Evolutionary conservation across 2,329 filamentous ascomycete genomes (phyloP), one percentile per base, ranked within the genome.

Genomic region (Aspergillus sp.): DNA sequence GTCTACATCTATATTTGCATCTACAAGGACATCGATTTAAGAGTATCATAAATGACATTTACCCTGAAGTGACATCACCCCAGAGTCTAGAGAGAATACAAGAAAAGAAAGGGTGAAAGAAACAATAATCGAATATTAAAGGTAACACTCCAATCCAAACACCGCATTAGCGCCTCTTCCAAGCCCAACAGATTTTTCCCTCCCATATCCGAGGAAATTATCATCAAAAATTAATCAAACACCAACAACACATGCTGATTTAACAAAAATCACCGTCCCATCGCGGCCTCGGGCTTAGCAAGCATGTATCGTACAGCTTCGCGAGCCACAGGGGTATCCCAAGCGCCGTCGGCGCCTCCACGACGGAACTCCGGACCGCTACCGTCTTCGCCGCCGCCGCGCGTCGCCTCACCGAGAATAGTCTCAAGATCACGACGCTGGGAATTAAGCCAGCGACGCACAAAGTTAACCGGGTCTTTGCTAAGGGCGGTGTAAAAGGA

Each of bases 361-460:
- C 75, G 76, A 46, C 75, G 73, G 63, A 79, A 81, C 64, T 80
- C 80, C 47, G 76, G 72, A 5, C 75, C 79, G 49, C 69, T 77
- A 47, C 72, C 84, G 80, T 78, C 90, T 80, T 82, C 83, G 47
- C 79, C 80, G 3, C 80, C 82, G 42, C 73, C 71, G 56, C 87
- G 83, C 54, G 86, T 85, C 1, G 88, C 87, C 76, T 97, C 93
- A 59, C 92, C 94, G 63, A 95, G 84, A 52, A 97, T 89, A 6
- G 95, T 87, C 71, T 96, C 92, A 39, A 97, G 81, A 73, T 98
- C 94, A 52, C 93, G 84, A 78, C 92, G 92, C 80, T 99, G 95
- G 16, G 90, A 94, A 69, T 88, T 92, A 55, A 96, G 82, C 95
- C 95, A 99, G 70, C 90, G 87, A 64, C 86, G 87, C 61, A 97